These are phyloP conservation scores for Venturia nashicola DNA, from an alignment of 2,329 filamentous ascomycete species.

Conservation along the genomic window DNA sequence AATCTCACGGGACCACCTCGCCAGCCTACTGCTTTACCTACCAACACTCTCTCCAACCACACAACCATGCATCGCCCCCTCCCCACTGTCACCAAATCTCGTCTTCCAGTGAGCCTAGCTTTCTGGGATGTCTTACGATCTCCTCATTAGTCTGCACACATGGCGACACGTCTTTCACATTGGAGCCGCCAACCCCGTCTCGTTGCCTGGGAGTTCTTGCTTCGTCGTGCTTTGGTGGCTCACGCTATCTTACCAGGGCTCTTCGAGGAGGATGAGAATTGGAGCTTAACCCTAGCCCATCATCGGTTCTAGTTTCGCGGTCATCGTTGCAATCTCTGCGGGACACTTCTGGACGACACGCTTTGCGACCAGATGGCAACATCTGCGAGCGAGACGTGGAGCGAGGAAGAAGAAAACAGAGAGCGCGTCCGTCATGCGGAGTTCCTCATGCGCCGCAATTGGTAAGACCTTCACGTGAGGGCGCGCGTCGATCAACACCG, in stretches of 20 bases:
- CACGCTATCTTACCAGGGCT: conserved; percentile 22
- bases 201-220: conserved; percentile 25
- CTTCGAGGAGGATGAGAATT: conserved; percentile 50
- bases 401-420: conserved; percentile 28
- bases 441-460: conserved; percentile 59
- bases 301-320: conserved; percentile 59
- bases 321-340: conserved; percentile 16
- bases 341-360: neutral
- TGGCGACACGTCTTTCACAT: conserved; percentile 30
- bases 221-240: conserved; percentile 22
- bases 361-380: neutral
- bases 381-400: conserved; percentile 11
- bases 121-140: conserved; percentile 38
- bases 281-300: conserved; percentile 96
- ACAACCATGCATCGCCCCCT: conserved; percentile 56
- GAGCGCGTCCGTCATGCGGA: conserved; percentile 39
- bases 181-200: conserved; percentile 48
- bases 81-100: conserved; percentile 66
- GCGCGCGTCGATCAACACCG: conserved; percentile 61
- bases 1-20: neutral
- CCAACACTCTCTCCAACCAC: conserved; percentile 16
- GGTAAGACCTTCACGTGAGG: conserved; percentile 65
- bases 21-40: neutral
- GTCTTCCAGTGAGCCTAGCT: conserved; percentile 42
- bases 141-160: conserved; percentile 25